Percentiles rank a stretch among this genome's conserved stretches.
phyloP scores from a whole-genome alignment of 1,139 yeast species.

The Pneumocystis sp. region DNA sequence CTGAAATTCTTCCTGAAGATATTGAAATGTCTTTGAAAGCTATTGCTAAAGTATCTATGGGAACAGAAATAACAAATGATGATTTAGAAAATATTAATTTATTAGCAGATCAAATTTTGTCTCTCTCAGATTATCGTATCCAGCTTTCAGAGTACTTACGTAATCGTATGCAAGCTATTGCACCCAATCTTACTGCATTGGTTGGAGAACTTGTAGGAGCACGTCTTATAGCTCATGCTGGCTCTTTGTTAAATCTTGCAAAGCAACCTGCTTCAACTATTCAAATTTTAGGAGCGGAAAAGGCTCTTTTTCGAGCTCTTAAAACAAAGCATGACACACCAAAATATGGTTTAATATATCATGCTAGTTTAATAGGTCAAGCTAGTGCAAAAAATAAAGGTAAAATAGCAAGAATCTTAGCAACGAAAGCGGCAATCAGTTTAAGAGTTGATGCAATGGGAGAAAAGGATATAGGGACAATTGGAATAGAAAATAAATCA shows the following conservation, averaged over 20 bases:
- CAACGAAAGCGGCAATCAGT: constrained; percentile 95
- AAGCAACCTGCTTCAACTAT: constrained; percentile 98
- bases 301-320: constrained; percentile 95
- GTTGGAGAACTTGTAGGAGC: constrained; percentile 99
- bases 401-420: constrained; percentile 94
- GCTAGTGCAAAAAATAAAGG: constrained; percentile 97
- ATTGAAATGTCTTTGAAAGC: constrained; percentile 44
- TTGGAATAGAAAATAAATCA: constrained; percentile 81
- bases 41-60: constrained; percentile 94
- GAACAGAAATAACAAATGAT: constrained; percentile 89
- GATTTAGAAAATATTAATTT: constrained; percentile 83
- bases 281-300: constrained; percentile 96
- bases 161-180: constrained; percentile 94
- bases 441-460: constrained; percentile 92
- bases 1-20: constrained; percentile 86
- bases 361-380: constrained; percentile 90
- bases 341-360: constrained; percentile 92
- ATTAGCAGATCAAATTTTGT: constrained; percentile 88
- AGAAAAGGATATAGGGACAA: constrained; percentile 90
- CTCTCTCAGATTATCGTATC: constrained; percentile 82
- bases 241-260: constrained; percentile 87
- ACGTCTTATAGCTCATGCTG: constrained; percentile 93
- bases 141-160: constrained; percentile 75
- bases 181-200: constrained; percentile 90
- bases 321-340: constrained; percentile 98